A percentile compares a stretch with the other conserved stretches of the same genome.
Evolutionary conservation across 78 protist genomes (phyloP).

Genomic region (Mantamonas sphyraenae): DNA sequence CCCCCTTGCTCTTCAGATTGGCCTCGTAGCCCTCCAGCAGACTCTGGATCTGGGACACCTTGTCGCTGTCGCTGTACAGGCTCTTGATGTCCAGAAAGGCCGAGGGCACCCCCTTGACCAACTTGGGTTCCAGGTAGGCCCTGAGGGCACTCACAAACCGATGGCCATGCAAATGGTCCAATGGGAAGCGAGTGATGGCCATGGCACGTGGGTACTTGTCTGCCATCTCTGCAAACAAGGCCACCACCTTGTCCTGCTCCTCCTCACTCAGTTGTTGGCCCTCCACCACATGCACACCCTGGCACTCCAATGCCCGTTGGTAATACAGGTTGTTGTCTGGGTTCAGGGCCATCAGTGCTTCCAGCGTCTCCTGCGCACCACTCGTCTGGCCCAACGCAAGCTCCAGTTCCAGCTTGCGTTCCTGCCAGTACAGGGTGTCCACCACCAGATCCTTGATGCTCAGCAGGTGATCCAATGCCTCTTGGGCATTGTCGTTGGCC

Average conservation of each 20-base stretch:
- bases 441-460: too few relatives aligned
- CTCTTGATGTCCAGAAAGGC: constrained; percentile 35
- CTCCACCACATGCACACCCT: not conserved
- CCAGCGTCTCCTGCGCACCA: not conserved
- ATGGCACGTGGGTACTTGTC: not conserved
- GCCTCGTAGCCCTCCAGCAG: constrained; percentile 9
- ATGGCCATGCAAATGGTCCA: not conserved
- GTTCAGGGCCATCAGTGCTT: constrained; percentile 2
- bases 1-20: not conserved
- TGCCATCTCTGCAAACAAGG: not conserved
- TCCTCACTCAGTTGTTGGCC: not conserved
- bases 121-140: constrained; percentile 6
- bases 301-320: not conserved
- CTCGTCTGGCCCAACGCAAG: too few relatives aligned
- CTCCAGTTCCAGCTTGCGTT: too few relatives aligned
- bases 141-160: not conserved
- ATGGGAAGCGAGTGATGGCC: not conserved
- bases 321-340: constrained; percentile 6
- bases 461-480: too few relatives aligned
- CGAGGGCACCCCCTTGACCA: constrained; percentile 52
- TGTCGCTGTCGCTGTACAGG: constrained; percentile 39
- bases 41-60: constrained; percentile 32
- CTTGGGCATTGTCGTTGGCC: too few relatives aligned
- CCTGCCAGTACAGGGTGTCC: too few relatives aligned
- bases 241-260: not conserved